These are phyloP conservation scores for Dianthus caryophyllus DNA, from an alignment of 148 eudicot genomes.

Conservation along the genomic window DNA sequence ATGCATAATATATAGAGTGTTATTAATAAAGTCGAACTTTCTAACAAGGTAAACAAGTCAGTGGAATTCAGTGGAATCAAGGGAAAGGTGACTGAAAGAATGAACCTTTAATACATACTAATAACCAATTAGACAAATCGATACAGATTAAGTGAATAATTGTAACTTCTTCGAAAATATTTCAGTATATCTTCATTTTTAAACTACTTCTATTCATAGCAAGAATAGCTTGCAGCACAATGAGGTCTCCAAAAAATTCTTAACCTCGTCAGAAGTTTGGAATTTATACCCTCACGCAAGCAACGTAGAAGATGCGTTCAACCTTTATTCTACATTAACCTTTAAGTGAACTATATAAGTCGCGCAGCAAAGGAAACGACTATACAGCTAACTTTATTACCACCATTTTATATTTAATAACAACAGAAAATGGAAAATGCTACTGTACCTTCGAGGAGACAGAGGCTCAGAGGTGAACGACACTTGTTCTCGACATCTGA, in stretches of 20 bases:
- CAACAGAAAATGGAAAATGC: constrained; percentile 25
- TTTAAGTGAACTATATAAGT: constrained; percentile 20
- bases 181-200: neutral
- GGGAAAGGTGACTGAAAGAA: neutral
- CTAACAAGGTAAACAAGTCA: no score
- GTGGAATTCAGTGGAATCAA: no score
- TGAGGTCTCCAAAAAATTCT: constrained; percentile 28
- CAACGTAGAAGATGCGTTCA: constrained; percentile 50
- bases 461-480: constrained; percentile 35
- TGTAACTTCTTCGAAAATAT: neutral
- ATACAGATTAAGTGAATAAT: neutral
- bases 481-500: constrained; percentile 54
- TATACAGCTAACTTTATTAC: neutral
- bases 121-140: neutral
- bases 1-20: no score
- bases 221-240: constrained; percentile 18
- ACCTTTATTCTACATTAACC: constrained; percentile 32
- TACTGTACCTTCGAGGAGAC: constrained; percentile 30
- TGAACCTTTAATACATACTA: neutral
- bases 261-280: constrained; percentile 15
- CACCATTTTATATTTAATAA: neutral
- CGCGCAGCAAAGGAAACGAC: neutral
- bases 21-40: no score
- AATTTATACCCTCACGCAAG: constrained; percentile 36
- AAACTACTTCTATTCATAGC: neutral